phyloP scores from a whole-genome alignment of 768 basidiomycete genomes.

The Termitomyces sp. region DNA sequence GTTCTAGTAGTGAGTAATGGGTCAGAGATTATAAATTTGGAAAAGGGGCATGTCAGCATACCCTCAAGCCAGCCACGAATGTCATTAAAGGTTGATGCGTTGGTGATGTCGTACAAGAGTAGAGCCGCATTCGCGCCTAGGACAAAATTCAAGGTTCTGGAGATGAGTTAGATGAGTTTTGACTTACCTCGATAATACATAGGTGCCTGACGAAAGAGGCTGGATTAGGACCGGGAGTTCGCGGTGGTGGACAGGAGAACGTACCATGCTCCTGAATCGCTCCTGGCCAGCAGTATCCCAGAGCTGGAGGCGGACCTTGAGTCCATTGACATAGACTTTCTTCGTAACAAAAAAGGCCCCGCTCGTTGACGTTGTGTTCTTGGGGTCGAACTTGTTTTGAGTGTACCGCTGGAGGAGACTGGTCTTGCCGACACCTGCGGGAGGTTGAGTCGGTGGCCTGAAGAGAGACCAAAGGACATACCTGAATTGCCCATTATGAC shows the following conservation, averaged over 20 bases:
- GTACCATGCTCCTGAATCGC: conserved; percentile 85
- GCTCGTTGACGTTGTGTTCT: conserved; percentile 86
- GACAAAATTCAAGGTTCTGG: conserved; percentile 12
- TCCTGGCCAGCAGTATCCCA: conserved; percentile 97
- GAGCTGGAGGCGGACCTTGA: conserved; percentile 82
- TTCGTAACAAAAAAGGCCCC: conserved; percentile 94
- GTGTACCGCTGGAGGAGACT: conserved; percentile 88
- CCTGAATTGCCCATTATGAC: conserved; percentile 87
- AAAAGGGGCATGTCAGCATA: conserved; percentile 27
- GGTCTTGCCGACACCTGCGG: conserved; percentile 85
- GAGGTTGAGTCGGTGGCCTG: conserved; percentile 1
- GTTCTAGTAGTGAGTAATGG: conserved; percentile 46
- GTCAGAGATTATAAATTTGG: conserved; percentile 13
- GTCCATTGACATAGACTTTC: conserved; percentile 81
- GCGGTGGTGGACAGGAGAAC: conserved; percentile 23
- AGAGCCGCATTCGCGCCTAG: conserved; percentile 89
- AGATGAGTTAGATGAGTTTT: conserved; percentile 5
- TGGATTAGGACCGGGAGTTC: conserved; percentile 11
- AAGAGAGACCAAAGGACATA: conserved; percentile 17
- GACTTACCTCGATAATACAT: conserved; percentile 83
- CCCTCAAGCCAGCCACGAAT: conserved; percentile 91
- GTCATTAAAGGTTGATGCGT: conserved; percentile 83
- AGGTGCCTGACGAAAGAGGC: conserved; percentile 58
- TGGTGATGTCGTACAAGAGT: conserved; percentile 94
- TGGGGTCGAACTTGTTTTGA: conserved; percentile 85